Base-by-base conservation (phyloP, 495 filamentous ascomycete species). In the Acidiella bohemica region DNA sequence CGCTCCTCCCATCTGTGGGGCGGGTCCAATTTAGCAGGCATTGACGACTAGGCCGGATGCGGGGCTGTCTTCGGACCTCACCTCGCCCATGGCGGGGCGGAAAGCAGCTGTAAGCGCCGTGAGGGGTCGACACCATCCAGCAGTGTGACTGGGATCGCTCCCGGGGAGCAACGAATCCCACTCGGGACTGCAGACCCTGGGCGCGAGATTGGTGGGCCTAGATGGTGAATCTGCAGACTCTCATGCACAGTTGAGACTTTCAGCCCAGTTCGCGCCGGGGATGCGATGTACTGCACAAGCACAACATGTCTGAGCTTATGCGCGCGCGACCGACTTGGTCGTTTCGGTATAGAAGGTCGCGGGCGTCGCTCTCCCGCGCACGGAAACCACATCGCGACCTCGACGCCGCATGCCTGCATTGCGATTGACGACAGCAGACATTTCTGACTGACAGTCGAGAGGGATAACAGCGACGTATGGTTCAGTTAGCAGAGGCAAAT, bases 361-460 rank as follows among this genome's bases (percentile, higher is more conserved):
- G 5, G 13, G 11, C 23, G 18, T 13, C 14, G 21, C 5, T 18
- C 18, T 11, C 16, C 37, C 32, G 40, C 40, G 30, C 45, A 27
- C 33, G 40, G 39, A 19, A 36, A 34, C 46, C 46, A 20, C 27
- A 13, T 27, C 11, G 29, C 24, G 39, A 48, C 41, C 32, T 32
- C 17, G 16, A 21, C 41, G 46, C 46, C 46, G 40, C 46, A 44
- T 18, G 18, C 29, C 44, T 49, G 41, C 46, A 49, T 42, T 19
- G 18, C 12, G 12, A 6, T 29, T 12, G 22, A 17, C 12, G 19
- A 21, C 36, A 25, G 16, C 36, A 39, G 5, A n/a, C 38, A 32
- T 29, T 20, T n/a, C 17, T n/a, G n/a, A n/a, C n/a, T n/a, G n/a
- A n/a, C n/a, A n/a, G n/a, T n/a, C n/a, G n/a, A n/a, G n/a, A n/a